Evolutionary conservation across 768 basidiomycete genomes (phyloP).

Genomic region (Tulasnella sp.): DNA sequence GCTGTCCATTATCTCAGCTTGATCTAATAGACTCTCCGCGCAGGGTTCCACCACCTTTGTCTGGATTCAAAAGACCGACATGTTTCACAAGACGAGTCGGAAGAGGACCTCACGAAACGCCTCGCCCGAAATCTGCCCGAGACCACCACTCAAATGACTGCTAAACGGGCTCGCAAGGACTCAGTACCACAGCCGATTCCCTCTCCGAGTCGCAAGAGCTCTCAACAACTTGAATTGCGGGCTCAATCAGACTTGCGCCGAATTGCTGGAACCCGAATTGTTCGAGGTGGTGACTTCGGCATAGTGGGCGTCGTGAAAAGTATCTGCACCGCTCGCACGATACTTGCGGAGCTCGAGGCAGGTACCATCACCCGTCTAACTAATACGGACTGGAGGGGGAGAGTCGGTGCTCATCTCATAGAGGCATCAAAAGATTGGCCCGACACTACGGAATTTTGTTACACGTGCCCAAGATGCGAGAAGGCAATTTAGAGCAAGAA

Average conservation of each 20-base stretch:
- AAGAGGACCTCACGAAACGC: not conserved
- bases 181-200: not conserved
- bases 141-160: not conserved
- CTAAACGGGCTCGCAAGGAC: not conserved
- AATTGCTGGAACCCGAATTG: not conserved
- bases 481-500: not conserved
- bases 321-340: not conserved
- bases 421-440: not conserved
- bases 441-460: not conserved
- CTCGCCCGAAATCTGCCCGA: not conserved
- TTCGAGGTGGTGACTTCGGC: not conserved
- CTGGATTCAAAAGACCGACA: not conserved
- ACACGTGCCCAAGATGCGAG: not conserved
- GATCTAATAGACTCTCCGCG: not conserved
- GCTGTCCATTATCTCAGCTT: not conserved
- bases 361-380: not conserved
- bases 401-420: not conserved
- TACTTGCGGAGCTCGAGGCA: not conserved
- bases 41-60: not conserved
- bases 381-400: not conserved
- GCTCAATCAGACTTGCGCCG: not conserved
- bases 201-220: not conserved
- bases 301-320: not conserved
- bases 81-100: not conserved
- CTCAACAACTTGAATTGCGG: not conserved